Evolutionary conservation across 164 flowering plant genomes (phyloP).

Genomic region (Vitis labrusca): DNA sequence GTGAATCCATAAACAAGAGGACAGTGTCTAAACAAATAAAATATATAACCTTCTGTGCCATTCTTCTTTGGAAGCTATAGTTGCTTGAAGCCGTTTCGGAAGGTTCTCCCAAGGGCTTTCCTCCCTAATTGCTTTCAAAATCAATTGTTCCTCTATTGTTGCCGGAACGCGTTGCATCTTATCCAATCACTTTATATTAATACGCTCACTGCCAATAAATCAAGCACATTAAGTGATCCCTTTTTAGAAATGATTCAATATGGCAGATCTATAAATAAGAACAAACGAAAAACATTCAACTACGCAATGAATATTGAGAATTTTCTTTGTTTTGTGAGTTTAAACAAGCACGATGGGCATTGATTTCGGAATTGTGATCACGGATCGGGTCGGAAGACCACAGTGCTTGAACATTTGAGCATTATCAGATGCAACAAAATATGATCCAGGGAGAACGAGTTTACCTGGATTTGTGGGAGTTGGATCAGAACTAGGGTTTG

Average conservation of each 20-base stretch:
- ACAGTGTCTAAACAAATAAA: not conserved
- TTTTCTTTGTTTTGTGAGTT: no score
- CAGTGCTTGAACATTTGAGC: no score
- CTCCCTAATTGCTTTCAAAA: constrained; percentile 84
- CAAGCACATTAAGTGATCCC: not conserved
- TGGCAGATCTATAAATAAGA: no score
- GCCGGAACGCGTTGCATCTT: constrained; percentile 75
- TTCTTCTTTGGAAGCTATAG: constrained; percentile 81
- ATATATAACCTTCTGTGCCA: constrained; percentile 81
- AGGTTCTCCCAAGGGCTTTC: constrained; percentile 94
- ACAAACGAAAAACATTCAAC: no score
- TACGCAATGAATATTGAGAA: no score
- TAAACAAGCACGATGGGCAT: no score
- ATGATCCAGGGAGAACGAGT: no score
- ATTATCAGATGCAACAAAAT: no score
- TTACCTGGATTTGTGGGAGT: no score
- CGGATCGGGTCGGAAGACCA: no score
- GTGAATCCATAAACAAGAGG: not conserved
- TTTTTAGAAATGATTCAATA: not conserved
- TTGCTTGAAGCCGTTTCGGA: constrained; percentile 89
- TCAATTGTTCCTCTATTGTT: constrained; percentile 89
- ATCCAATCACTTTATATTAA: not conserved
- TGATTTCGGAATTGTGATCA: no score
- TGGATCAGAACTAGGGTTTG: no score
- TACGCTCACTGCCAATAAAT: constrained; percentile 1